Evolutionary conservation across 495 filamentous ascomycete genomes (phyloP).

Genomic region (Hypomontagnella submonticulosa): DNA sequence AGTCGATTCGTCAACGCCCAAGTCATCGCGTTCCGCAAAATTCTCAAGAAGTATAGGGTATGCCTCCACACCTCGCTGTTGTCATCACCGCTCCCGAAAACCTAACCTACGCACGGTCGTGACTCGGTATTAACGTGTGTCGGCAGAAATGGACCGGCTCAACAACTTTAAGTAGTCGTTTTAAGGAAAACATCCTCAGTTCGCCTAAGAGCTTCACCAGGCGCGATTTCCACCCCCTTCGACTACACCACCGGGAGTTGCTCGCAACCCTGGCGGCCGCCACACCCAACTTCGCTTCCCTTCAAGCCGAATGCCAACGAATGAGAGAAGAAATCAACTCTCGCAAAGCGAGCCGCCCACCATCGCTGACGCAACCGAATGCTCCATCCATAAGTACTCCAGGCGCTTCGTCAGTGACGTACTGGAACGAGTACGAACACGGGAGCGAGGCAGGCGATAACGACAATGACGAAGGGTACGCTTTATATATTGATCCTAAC

Average conservation of each 20-base stretch:
- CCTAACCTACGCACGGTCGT: conserved; percentile 28
- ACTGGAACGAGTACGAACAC: conserved; percentile 76
- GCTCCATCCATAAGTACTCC: conserved; percentile 23
- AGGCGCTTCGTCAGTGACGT: conserved; percentile 45
- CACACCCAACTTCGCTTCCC: conserved; percentile 38
- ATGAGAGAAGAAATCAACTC: conserved; percentile 14
- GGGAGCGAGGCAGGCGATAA: conserved; percentile 65
- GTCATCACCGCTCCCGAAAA: conserved; percentile 18
- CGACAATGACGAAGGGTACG: conserved; percentile 62
- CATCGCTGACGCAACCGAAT: conserved; percentile 29
- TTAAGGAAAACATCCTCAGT: conserved; percentile 65
- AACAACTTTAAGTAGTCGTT: conserved; percentile 64
- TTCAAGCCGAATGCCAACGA: conserved; percentile 32
- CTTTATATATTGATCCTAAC: conserved; percentile 67
- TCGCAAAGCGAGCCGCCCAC: conserved; percentile 22
- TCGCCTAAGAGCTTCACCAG: conserved; percentile 71
- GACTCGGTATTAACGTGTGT: conserved; percentile 31
- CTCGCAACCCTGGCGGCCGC: conserved; percentile 62
- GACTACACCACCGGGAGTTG: conserved; percentile 66
- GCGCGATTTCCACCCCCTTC: conserved; percentile 64
- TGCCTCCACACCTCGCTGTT: conserved; percentile 31
- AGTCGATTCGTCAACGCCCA: conserved; percentile 72
- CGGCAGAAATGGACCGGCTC: conserved; percentile 75
- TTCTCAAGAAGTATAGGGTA: conserved; percentile 77
- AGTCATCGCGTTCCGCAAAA: conserved; percentile 73